Base-by-base conservation (phyloP, 768 basidiomycete genomes). In the Leccinum ochraceum region DNA sequence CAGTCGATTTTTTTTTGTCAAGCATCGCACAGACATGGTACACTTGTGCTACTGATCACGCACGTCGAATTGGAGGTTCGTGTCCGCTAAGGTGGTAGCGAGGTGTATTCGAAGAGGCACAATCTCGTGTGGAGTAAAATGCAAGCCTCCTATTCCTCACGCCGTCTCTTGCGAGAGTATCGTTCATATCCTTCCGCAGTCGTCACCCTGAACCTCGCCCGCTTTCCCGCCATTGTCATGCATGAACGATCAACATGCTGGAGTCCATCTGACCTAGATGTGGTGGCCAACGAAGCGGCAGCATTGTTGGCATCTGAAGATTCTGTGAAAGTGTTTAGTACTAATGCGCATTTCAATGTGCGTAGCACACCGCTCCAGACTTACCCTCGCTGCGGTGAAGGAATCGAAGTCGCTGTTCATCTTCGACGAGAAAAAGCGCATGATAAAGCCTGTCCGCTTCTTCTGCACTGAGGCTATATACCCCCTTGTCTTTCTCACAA, bases 121-220 rank as follows among this genome's bases (percentile, higher is more conserved):
- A 32, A 32, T 32, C 3, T 32, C 30, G 30, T 32, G 3, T 32
- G 2, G 30, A 32, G 30, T 32, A 32, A 32, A 10, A 32, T 32
- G 30, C 30, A 32, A 32, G 30, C 10, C 30, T n/a, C n/a, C n/a
- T 32, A 32, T 32, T 32, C 30, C 30, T 2, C 28, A 8, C 53
- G 42, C 10, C 10, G 48, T 22, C 42, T 63, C 61, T 48, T 54
- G 2, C 20, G 34, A 37, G 30, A 6, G 6, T 3, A 39, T 20
- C 7, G 16, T 28, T 5, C 46, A 22, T 52, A 66, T 0, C 16
- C 17, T 32, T 60, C 60, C 3, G 37, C 46, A 22, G 56, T 63
- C 1, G 30, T 59, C 16, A 63, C 28, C 32, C 37, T 57, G 44
- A 58, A 66, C 48, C 22, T 59, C 2, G 30, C 0, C 17, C 37